Evolutionary conservation across 441 rosid species (phyloP), one percentile per base, ranked within the genome.

Genomic region (Gossypium davidsonii): DNA sequence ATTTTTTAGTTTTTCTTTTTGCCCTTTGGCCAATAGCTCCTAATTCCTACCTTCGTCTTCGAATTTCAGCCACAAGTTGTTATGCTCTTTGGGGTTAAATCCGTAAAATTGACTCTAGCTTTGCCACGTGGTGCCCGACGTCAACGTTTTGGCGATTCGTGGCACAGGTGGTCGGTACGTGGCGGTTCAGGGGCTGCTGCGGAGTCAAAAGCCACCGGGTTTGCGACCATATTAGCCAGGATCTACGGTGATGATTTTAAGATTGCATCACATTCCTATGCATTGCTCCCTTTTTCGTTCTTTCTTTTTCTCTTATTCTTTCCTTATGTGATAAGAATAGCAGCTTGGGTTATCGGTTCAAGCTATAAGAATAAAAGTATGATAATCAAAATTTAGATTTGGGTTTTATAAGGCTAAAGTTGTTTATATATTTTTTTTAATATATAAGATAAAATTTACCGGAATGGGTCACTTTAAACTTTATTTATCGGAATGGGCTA

Each of bases 31-130:
- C 0, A 9, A 59, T 37, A 12, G 65, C 60, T 62, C 49, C 62
- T 49, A 58, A 15, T 14, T 28, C 52, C 63, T 49, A 4, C 70
- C n/a, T 44, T 63, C 34, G 71, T 76, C 79, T 46, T 74, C 83
- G 17, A 84, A 78, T 82, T 76, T 82, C 87, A 77, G 79, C 97
- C 97, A 91, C 88, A 88, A 88, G 79, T 78, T 74, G 67, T 20
- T 23, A 55, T 67, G 2, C 42, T 18, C 21, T 18, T 56, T 21
- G 83, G 73, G 89, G 89, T 44, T 75, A 79, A 60, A 73, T 74
- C n/a, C 69, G 94, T 82, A 83, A 88, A 82, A 85, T 88, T 77
- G 78, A 53, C 44, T 74, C 75, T 62, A 31, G 75, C 73, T 48
- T 3, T 51, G 67, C 57, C 64, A 17, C 48, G 76, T 77, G 84